Conservation (phyloP, 2,329 filamentous ascomycete species). For the Epichloe glyceriae region DNA sequence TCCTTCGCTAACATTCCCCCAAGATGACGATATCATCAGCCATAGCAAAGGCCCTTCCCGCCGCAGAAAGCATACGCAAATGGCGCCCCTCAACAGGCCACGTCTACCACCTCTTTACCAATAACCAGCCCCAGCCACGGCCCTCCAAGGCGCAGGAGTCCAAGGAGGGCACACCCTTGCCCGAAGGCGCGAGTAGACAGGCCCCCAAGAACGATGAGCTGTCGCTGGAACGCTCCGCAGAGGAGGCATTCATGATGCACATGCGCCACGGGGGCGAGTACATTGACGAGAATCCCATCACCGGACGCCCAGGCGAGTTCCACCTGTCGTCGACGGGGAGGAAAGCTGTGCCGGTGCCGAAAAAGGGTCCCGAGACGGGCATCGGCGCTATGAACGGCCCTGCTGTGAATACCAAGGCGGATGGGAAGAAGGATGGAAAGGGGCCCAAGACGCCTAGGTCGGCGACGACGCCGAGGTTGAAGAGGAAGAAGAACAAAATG, state of each 20-base stretch:
- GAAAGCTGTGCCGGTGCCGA: slow-evolving; percentile 25
- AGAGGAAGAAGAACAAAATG: slow-evolving; percentile 36
- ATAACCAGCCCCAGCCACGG: slow-evolving; percentile 13
- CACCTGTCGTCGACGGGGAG: slow-evolving; percentile 49
- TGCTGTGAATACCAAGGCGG: slow-evolving; percentile 27
- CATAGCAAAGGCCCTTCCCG: slow-evolving; percentile 39
- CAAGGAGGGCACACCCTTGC: slow-evolving; percentile 35
- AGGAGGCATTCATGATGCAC: slow-evolving; percentile 45
- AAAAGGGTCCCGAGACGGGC: slow-evolving; percentile 16
- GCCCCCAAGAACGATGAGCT: slow-evolving; percentile 25
- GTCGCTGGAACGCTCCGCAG: slow-evolving; percentile 34
- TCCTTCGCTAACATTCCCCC: neutral
- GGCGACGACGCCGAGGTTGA: slow-evolving; percentile 28
- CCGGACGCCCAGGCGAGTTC: slow-evolving; percentile 52
- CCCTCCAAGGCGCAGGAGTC: slow-evolving; percentile 23
- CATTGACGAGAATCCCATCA: slow-evolving; percentile 56
- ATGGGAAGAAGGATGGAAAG: slow-evolving; percentile 34
- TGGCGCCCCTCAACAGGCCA: slow-evolving; percentile 44
- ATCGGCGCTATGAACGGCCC: slow-evolving; percentile 24
- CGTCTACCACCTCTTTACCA: slow-evolving; percentile 30
- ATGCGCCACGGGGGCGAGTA: slow-evolving; percentile 49
- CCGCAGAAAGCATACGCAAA: slow-evolving; percentile 34
- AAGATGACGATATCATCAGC: slow-evolving; percentile 41
- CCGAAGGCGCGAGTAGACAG: slow-evolving; percentile 22
- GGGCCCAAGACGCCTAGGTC: slow-evolving; percentile 31